Evolutionary conservation across 2,329 filamentous ascomycete genomes (phyloP).

Genomic region (Pseudogymnoascus sp.): DNA sequence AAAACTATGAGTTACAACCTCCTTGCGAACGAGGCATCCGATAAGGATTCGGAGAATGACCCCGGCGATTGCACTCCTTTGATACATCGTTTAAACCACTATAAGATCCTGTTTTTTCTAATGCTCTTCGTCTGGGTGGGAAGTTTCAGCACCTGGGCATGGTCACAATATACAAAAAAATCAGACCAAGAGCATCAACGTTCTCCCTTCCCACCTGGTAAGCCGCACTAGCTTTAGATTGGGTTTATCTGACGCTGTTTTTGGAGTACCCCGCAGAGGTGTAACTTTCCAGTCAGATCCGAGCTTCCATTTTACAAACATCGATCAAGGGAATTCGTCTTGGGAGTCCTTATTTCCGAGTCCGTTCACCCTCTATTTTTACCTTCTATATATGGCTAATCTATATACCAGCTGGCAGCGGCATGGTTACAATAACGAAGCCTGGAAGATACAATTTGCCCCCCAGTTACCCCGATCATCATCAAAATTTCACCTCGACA

Average conservation of each 20-base stretch:
- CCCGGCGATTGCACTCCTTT: not conserved
- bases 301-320: not conserved
- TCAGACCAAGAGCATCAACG: not conserved
- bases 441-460: not conserved
- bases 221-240: not conserved
- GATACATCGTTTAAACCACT: not conserved
- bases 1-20: not conserved
- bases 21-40: not conserved
- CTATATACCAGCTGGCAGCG: not conserved
- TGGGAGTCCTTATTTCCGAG: not conserved
- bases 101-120: not conserved
- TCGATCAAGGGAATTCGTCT: not conserved
- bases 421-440: not conserved
- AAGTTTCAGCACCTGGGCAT: not conserved
- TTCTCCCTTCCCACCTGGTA: not conserved
- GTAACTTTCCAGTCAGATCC: not conserved
- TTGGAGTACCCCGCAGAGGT: not conserved
- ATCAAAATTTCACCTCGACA: not conserved
- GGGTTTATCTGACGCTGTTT: not conserved
- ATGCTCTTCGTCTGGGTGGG: not conserved
- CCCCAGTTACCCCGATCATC: not conserved
- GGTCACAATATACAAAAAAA: not conserved
- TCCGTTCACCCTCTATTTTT: not conserved
- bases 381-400: not conserved
- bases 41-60: not conserved